Base-by-base conservation (phyloP, 1,284 basidiomycete species). In the Cryptococcus sp. region DNA sequence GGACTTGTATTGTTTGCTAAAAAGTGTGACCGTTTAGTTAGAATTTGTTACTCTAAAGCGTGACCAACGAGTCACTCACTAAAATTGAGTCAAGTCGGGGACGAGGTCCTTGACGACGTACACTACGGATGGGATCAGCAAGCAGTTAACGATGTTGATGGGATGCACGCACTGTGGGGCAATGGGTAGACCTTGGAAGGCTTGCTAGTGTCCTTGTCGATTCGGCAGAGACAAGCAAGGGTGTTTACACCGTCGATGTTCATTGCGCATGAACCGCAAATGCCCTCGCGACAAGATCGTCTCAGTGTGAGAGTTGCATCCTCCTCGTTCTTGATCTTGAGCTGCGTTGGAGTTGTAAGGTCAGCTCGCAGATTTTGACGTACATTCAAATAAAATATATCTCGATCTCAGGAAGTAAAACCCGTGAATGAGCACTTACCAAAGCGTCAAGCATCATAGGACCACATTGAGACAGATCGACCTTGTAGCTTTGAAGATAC, bases 71-170 rank as follows among this genome's bases (percentile, higher is more conserved):
- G 39, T 16, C 3, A 67, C 73, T 62, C 55, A 69, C 69, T 80
- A 80, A 71, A 80, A 80, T 52, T 76, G 73, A 57, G 81, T 82
- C 66, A 82, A 76, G 69, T 85, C 83, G 48, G 83, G 92, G 2
- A 99, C 92, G 69, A 99, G 87, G 81, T 99, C 95, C 84, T 98
- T 99, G 80, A 99, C 94, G 73, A 99, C 86, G 82, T 97, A 97
- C 94, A 97, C 93, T 96, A 76, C 10, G 25, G 0, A 26, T 7
- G 19, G 34, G 4, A 44, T 7, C 5, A 40, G 29, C 11, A 17
- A 37, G 38, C 17, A 16, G 23, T 22, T 19, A 19, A 20, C 20
- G 5, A 49, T 38, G 34, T 16, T 46, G 19, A 34, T 16, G 29
- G 26, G n/a, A 34, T 11, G 29, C 26, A 85, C 91, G 60, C 63